Evolutionary conservation across 164 flowering plant genomes (phyloP).

Genomic region (Chimonanthus salicifolius): DNA sequence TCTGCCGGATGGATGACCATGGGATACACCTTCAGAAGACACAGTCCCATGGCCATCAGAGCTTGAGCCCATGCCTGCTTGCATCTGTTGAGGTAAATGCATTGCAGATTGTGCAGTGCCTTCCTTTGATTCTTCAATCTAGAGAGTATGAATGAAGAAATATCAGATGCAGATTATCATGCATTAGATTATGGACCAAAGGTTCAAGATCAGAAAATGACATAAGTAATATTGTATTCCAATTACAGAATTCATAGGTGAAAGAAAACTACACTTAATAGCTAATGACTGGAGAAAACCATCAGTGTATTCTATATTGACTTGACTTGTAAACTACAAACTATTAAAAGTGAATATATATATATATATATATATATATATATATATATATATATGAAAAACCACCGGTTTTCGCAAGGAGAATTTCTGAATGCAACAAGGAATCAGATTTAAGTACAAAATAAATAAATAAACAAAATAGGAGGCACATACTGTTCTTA

Average conservation of each 20-base stretch:
- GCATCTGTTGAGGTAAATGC: conserved; percentile 38
- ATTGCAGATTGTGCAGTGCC: conserved; percentile 34
- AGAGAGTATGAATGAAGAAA: conserved; percentile 3
- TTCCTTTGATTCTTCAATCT: conserved; percentile 82
- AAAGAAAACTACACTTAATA: neutral
- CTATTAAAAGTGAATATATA: too few relatives aligned
- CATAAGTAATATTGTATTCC: neutral
- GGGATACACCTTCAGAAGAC: conserved; percentile 26
- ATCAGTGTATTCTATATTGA: neutral
- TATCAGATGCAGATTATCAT: neutral
- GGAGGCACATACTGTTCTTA: too few relatives aligned
- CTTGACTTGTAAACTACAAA: neutral
- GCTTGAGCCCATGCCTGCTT: conserved; percentile 27
- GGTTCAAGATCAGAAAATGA: neutral
- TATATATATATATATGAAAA: too few relatives aligned
- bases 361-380: too few relatives aligned
- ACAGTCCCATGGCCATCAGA: conserved; percentile 33
- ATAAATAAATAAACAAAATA: too few relatives aligned
- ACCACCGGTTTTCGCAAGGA: too few relatives aligned
- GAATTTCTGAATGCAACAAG: too few relatives aligned
- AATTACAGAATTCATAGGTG: neutral
- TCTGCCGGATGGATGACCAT: conserved; percentile 34
- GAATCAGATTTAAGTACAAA: too few relatives aligned
- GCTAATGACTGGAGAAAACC: neutral
- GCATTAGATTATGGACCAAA: neutral